Evolutionary conservation across 2,329 filamentous ascomycete species (phyloP), one percentile per base, ranked within the genome.

Genomic region (Aspergillus texensis): DNA sequence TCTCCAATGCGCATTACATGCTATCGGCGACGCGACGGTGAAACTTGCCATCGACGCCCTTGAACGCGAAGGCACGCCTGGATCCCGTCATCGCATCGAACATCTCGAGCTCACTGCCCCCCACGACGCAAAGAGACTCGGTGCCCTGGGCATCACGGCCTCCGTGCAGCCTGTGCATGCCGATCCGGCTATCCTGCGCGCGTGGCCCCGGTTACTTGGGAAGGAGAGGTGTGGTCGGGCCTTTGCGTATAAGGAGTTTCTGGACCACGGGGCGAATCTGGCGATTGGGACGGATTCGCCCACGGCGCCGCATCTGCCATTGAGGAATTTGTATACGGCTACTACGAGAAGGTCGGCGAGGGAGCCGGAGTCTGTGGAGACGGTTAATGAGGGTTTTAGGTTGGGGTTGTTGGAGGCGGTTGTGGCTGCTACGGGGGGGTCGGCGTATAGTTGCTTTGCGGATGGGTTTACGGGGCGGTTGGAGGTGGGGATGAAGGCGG

Each of bases 241-340:
- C 0, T 85, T 85, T 68, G 82, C 82, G 9, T 84, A 84, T 67
- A 74, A 74, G 6, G 82, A 84, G 9, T 84, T 84, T 66, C 58
- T 71, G 6, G 78, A 79, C 21, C 72, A 75, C 19, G 79, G 79
- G 0, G 82, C 81, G 0, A 63, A 65, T 1, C 63, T 85, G 4
- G 81, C 81, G 0, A 78, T 85, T 54, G 82, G 83, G 0, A 81
- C 80, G 2, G 83, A 85, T 67, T 75, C 80, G 1, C 83, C 82
- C 2, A 84, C 83, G 0, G 82, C 82, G 9, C 79, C 78, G 3
- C 78, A 82, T 65, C 68, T 72, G 19, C 78, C 81, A 26, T 66
- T 83, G 50, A 71, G 72, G 11, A 84, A 84, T 64, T 59, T 84
- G 48, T 84, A 84, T 64, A 78, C 80, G n/a, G 83, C 82, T 8